Evolutionary conservation across 2,329 filamentous ascomycete species (phyloP), one percentile per base, ranked within the genome.

Genomic region (Alternaria postmessia): DNA sequence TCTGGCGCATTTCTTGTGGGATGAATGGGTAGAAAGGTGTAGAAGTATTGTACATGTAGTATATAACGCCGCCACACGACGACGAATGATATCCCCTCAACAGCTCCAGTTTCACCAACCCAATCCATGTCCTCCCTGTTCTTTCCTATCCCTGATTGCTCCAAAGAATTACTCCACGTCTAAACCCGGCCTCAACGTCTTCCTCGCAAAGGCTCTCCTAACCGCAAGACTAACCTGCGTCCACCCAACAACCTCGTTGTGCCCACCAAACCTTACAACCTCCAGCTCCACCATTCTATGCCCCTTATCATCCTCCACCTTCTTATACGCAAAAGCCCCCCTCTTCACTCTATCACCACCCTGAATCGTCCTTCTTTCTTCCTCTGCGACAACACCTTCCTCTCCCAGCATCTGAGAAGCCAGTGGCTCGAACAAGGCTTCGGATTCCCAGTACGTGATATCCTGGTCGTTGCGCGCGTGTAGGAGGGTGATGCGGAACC

Each of bases 391-490:
- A 12, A 67, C 71, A 20, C 57, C 74, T 61, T 69, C 76, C 24
- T 75, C 60, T 51, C 72, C 68, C 69, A 76, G 26, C 72, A 78
- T 59, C 57, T 70, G 34, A 1, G 53, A 54, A 51, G 77, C 69
- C 8, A 78, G 62, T 1, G 63, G 66, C 36, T 53, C 53, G 41
- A 69, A 78, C 36, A 78, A 39, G 0, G 57, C 76, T 43, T 76
- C 68, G 30, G 88, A 88, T 71, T 93, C 89, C 1, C 81, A 84
- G 80, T 88, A 94, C 0, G 91, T 89, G 61, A 98, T 97, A 68
- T 97, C 92, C 59, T 82, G 81, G 75, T 98, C 94, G 71, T 97
- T 87, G 54, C 86, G 85, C 16, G 93, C 91, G 70, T 97, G 94
- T 3, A 98, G 80, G 42, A 97, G 80, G 22, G 89, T 84, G 9